Conservation (phyloP, 2,329 filamentous ascomycete species). For the Epichloe coenophiala region DNA sequence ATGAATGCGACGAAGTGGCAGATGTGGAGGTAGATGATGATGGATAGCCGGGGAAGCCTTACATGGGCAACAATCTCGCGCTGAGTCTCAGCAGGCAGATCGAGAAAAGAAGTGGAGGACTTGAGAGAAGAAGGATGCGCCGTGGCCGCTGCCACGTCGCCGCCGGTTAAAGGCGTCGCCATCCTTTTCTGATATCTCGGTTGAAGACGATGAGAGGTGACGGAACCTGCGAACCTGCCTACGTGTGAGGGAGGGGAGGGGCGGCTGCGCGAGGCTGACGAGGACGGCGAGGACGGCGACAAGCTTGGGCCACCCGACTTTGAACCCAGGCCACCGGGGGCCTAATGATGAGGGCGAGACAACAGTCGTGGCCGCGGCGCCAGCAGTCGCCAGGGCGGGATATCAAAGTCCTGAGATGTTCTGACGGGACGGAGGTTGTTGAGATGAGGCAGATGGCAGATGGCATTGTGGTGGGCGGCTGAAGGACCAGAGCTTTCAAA, state of each 20-base stretch:
- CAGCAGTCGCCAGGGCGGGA: background rate
- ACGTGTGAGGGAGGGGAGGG: background rate
- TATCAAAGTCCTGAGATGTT: background rate
- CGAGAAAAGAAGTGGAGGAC: conserved; percentile 21
- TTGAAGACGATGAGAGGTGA: background rate
- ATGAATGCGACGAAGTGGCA: background rate
- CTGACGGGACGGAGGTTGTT: background rate
- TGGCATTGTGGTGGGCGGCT: background rate
- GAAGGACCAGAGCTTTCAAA: too few species aligned
- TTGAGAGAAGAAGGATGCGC: conserved; percentile 2
- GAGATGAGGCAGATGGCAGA: background rate
- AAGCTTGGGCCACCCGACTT: background rate
- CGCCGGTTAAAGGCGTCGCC: background rate
- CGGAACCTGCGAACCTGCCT: background rate
- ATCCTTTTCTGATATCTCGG: background rate
- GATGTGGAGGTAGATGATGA: background rate
- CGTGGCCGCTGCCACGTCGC: background rate
- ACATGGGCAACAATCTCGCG: conserved; percentile 35
- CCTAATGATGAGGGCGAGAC: too few species aligned
- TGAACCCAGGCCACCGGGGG: background rate
- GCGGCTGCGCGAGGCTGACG: background rate
- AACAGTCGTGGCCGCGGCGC: background rate
- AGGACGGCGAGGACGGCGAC: too few species aligned
- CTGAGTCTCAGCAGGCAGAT: conserved; percentile 34
- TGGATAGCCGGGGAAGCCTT: conserved; percentile 9